Conservation (phyloP, 225 moss, liverwort and hornwort species). For the Polytrichum commune region DNA sequence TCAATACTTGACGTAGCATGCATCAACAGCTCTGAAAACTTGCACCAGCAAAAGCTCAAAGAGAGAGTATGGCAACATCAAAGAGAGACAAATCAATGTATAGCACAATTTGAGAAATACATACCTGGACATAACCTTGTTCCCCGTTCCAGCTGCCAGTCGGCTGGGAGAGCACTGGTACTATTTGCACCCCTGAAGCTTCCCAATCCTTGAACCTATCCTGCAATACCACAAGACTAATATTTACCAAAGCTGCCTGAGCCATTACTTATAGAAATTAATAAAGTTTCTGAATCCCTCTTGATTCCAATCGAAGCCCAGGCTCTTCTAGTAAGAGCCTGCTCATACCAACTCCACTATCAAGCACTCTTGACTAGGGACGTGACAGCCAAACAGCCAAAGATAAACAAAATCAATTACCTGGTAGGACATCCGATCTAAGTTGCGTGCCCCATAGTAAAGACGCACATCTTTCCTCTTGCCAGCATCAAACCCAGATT, state of each 20-base stretch:
- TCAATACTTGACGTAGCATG: no score
- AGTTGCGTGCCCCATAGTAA: constrained; percentile 89
- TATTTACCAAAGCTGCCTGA: not conserved
- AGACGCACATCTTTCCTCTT: constrained; percentile 83
- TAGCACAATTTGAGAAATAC: not conserved
- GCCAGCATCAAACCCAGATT: constrained; percentile 72
- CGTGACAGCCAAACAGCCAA: not conserved
- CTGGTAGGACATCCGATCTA: constrained; percentile 96
- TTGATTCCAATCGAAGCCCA: no score
- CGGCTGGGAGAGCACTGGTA: constrained; percentile 94
- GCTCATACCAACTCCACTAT: no score
- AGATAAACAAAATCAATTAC: constrained; percentile 15
- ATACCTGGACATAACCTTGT: constrained; percentile 81
- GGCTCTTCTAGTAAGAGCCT: no score
- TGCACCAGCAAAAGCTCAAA: no score
- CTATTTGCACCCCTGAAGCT: constrained; percentile 77
- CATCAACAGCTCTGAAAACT: no score
- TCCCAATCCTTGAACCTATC: constrained; percentile 85
- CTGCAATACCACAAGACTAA: constrained; percentile 14
- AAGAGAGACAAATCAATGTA: no score
- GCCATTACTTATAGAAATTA: not conserved
- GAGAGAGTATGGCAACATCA: no score
- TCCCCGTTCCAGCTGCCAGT: constrained; percentile 71
- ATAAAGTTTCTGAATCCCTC: not conserved
- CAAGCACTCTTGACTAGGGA: no score